Base-by-base conservation (phyloP, 1,284 basidiomycete species). In the Trametes sp. region DNA sequence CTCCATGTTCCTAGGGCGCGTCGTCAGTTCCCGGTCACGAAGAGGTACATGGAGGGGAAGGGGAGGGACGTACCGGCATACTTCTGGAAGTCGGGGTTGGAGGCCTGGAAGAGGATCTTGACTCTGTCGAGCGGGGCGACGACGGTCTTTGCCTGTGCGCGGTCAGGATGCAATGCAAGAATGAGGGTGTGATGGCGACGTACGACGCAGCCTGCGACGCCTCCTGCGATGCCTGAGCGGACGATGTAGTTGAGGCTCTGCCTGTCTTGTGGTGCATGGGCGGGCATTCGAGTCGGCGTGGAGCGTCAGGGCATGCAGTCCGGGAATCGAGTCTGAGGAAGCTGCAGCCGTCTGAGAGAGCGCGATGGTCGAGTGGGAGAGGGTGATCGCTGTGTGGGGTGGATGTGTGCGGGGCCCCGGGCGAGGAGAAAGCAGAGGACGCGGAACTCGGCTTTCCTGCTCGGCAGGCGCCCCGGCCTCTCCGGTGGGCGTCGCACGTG, bases 61-160 rank as follows among this genome's bases (percentile, higher is more conserved):
- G n/a, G n/a, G n/a, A n/a, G n/a, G 42, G 19, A 69, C 82, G 55
- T 69, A 92, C 96, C 96, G 65, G 95, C 88, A 80, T 97, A 99
- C 77, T 96, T 93, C 74, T 87, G 86, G 74, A 94, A 99, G 66
- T 98, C 96, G 1, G 94, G 93, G 76, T 98, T 98, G 10, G 94
- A 95, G 0, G 98, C 95, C 76, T 99, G 98, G 75, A 99, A 98
- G 57, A 99, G 87, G 71, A 99, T 99, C 82, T 99, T 99, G 73
- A 99, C 96, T 70, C 98, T 85, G 76, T 99, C 98, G 29, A 99
- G 85, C 1, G 98, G 98, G 24, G 98, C 98, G 59, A 99, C 96
- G 23, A 93, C 92, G 9, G 98, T 97, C 80, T 99, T 99, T 53
- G 96, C 96, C 94, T 96, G 60, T 26, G 58, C 33, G 14, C 4